phyloP scores from a whole-genome alignment of 139 green algal genomes.

The Chlorella sorokiniana region DNA sequence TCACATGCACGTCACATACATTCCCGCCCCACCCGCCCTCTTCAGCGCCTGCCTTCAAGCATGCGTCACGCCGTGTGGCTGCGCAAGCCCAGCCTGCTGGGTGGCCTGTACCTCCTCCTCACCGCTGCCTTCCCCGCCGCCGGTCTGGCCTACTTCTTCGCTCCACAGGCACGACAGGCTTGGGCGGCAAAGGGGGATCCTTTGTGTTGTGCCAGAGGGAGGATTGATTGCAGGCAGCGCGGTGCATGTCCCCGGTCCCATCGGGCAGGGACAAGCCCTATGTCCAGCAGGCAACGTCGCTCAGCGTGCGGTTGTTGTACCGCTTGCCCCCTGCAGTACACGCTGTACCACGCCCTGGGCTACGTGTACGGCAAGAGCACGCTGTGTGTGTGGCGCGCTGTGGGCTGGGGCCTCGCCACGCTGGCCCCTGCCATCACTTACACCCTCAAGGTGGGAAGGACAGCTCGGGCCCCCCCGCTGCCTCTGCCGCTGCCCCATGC shows the following conservation, averaged over 20 bases:
- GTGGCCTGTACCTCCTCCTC: conserved; percentile 25
- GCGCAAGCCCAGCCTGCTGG: not conserved
- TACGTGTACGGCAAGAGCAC: conserved; percentile 39
- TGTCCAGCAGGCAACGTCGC: no score
- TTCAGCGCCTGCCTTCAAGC: conserved; percentile 8
- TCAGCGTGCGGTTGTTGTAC: not conserved
- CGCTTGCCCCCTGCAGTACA: not conserved
- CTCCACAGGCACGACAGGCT: no score
- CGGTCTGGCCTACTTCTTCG: conserved; percentile 9
- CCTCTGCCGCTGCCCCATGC: no score
- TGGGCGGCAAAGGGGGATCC: no score
- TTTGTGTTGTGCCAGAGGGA: no score
- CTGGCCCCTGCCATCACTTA: conserved; percentile 24
- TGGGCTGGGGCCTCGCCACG: conserved; percentile 27
- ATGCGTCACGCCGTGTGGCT: not conserved
- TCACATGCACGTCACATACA: not conserved
- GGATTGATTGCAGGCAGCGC: no score
- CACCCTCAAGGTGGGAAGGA: conserved; percentile 25
- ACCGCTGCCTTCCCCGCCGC: not conserved
- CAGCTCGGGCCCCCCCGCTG: no score
- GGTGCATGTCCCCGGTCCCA: no score
- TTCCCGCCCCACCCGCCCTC: not conserved
- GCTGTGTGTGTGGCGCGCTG: conserved; percentile 18
- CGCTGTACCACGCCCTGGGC: conserved; percentile 39
- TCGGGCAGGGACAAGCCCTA: no score